Evolutionary conservation across 164 flowering plant species (phyloP).

Genomic region (Houttuynia cordata): DNA sequence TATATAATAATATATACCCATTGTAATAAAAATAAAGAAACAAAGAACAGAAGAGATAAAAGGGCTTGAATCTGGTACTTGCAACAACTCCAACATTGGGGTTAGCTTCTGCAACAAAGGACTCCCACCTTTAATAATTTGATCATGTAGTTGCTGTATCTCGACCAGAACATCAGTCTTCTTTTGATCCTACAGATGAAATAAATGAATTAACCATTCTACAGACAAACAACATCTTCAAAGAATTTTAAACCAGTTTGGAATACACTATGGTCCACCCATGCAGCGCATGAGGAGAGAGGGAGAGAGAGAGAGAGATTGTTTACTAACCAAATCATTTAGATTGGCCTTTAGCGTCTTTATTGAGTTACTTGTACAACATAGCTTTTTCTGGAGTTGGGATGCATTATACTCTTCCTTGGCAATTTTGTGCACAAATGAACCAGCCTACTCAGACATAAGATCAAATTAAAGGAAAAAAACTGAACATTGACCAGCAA

Average conservation of each 20-base stretch:
- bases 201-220: too few species aligned
- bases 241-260: not conserved
- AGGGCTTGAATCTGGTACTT: not conserved
- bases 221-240: not conserved
- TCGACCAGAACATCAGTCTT: not conserved
- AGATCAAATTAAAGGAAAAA: too few species aligned
- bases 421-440: not conserved
- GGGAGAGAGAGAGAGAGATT: not conserved
- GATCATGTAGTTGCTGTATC: not conserved
- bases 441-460: not conserved
- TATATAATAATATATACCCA: not conserved
- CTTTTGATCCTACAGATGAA: not conserved
- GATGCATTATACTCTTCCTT: not conserved
- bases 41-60: not conserved
- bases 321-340: not conserved
- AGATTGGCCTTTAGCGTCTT: not conserved
- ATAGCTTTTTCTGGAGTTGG: not conserved
- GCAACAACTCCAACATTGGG: not conserved
- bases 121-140: not conserved
- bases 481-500: too few species aligned
- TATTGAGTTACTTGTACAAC: not conserved
- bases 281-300: not conserved
- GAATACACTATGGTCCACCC: not conserved
- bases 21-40: not conserved
- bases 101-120: not conserved